Evolutionary conservation across 2,329 filamentous ascomycete genomes (phyloP), one percentile per base, ranked within the genome.

Genomic region (Ustulina deusta): DNA sequence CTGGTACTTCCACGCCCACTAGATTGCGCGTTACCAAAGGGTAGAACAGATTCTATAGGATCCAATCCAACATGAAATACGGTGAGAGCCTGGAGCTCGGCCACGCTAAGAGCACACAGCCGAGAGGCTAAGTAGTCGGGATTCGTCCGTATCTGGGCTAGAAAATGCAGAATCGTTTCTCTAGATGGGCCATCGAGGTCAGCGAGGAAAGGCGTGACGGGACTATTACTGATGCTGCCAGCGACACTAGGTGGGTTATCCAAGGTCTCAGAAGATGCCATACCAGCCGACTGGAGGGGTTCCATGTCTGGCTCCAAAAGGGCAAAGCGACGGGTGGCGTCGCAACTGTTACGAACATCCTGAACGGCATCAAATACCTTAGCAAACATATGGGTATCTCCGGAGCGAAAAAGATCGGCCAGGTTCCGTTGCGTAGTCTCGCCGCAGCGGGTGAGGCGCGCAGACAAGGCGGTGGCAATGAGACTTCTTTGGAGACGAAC

Each of bases 81-180:
- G 52, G 93, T 90, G 71, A 99, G 85, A 63, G 90, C 87, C 73
- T 90, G 88, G 61, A 97, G 86, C 80, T 98, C 94, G 69, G 89
- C 82, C 66, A 90, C 88, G 63, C 90, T 90, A 72, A 99, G 84
- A 74, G 88, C 89, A 78, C 89, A 90, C 71, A 99, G 86, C 71
- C 94, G 89, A 71, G 92, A 90, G 75, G 95, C 93, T 79, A 99
- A 80, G 80, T 97, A 98, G 75, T 94, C 90, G 42, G 93, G 90
- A 78, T 97, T 94, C 70, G 91, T 94, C 74, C 95, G 90, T 70
- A 97, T 87, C 79, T 93, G 89, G 56, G 89, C 90, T 74, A 98
- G 82, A 76, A 98, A 95, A 69, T 89, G 88, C 66, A 97, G 78
- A 66, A 97, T 88, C 49, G 90, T 89, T 69, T 93, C 89, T 76